Evolutionary conservation across 345 rosid genomes (phyloP), one percentile per base, ranked within the genome.

Genomic region (Citrus hindsii): DNA sequence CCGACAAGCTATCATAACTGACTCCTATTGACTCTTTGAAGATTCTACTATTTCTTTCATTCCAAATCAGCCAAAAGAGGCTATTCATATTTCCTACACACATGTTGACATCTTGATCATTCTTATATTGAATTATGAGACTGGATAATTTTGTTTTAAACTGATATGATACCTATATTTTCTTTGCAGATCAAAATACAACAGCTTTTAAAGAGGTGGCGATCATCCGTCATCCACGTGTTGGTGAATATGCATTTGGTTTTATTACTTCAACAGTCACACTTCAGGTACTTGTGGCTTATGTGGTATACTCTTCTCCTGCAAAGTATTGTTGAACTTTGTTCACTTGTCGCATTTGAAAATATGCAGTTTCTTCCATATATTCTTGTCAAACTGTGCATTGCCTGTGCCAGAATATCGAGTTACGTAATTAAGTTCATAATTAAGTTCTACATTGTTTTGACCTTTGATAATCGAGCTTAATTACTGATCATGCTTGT

Each of bases 201-300:
- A 91, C 95, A 79, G 97, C 98, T 60, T 93, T 95, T 77, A 95
- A 95, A 84, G 98, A 95, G 86, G 98, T 95, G 38, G 98, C 98
- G 35, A 95, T 95, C 61, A 93, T 95, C 60, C 87, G 93, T 38
- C 98, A 95, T 83, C 98, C 98, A 61, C 97, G 97, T 77, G 79
- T 92, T 82, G 98, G 98, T 30, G 98, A 94, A 89, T 94, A 93
- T 79, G 98, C 97, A 14, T 94, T 94, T 87, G 97, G 98, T 70
- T 93, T 94, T 73, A 94, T 94, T 81, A 93, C 98, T 82, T 93
- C 97, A 22, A 88, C 98, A 16, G 92, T 93, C 68, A 81, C 82
- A 80, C 98, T 93, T 79, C 97, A 95, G 94, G 98, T 93, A 80
- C 32, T 42, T 80, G n/a, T 59, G 62, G 62, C 61, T 35, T 25